Percentiles rank a stretch among this genome's conserved stretches.
Evolutionary conservation across 106 monocot genomes (phyloP).

Genomic region (Dioscorea alata): DNA sequence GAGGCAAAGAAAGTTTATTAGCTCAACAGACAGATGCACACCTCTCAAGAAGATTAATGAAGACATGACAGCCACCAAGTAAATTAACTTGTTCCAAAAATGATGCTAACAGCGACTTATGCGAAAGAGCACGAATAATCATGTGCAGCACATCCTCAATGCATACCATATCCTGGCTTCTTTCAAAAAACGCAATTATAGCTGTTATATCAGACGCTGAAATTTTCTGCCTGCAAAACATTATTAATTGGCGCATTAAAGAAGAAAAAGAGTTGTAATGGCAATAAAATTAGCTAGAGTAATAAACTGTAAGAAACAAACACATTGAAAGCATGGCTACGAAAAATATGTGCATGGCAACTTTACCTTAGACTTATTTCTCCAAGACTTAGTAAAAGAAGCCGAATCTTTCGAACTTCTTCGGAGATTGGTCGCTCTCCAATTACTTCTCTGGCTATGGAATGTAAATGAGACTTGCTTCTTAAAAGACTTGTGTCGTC

Average conservation of each 20-base stretch:
- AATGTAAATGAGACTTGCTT: slow-evolving; percentile 57
- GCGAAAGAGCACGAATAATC: slow-evolving; percentile 82
- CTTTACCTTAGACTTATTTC: slow-evolving; percentile 86
- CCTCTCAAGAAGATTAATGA: slow-evolving; percentile 91
- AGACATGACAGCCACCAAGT: slow-evolving; percentile 77
- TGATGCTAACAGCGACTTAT: slow-evolving; percentile 48
- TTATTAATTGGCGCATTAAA: neutral
- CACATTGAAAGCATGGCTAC: neutral
- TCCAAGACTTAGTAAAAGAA: slow-evolving; percentile 87
- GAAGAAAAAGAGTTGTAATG: too few species aligned
- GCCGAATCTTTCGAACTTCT: slow-evolving; percentile 87
- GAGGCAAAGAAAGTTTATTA: neutral
- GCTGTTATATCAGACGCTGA: slow-evolving; percentile 60
- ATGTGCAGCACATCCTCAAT: slow-evolving; percentile 97
- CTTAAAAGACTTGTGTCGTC: slow-evolving; percentile 54
- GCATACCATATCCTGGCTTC: slow-evolving; percentile 82
- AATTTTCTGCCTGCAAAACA: slow-evolving; percentile 64
- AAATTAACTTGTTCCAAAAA: slow-evolving; percentile 88
- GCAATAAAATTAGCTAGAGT: too few species aligned
- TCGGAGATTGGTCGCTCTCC: slow-evolving; percentile 57
- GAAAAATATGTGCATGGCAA: neutral
- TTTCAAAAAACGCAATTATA: slow-evolving; percentile 79
- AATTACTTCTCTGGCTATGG: slow-evolving; percentile 51
- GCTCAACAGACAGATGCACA: slow-evolving; percentile 10
- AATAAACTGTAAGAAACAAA: neutral